Conservation (phyloP, 2,329 filamentous ascomycete genomes). For the Nemania serpens region DNA sequence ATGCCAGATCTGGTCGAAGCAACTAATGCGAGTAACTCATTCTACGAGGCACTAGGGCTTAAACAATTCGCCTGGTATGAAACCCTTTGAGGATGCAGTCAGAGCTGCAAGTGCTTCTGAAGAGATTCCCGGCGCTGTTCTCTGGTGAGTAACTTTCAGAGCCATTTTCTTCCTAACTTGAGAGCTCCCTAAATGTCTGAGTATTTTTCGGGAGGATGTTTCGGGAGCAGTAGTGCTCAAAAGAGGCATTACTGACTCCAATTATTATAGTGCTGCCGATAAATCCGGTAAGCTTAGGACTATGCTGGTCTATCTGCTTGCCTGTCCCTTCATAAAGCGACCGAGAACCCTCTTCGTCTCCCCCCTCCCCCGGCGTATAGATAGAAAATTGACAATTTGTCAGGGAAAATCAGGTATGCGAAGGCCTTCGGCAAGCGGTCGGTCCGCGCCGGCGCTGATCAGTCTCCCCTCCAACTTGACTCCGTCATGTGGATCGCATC, state of each 20-base stretch:
- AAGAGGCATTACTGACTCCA: too few relatives aligned
- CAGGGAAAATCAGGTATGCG: slow-evolving; percentile 27
- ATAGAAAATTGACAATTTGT: background rate
- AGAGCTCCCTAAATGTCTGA: too few relatives aligned
- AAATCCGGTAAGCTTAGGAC: slow-evolving; percentile 18
- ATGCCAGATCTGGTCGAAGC: background rate
- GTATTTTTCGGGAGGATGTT: too few relatives aligned
- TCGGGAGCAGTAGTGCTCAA: too few relatives aligned
- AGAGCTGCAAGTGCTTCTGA: slow-evolving; percentile 28
- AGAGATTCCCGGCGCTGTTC: slow-evolving; percentile 30
- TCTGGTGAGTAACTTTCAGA: too few relatives aligned
- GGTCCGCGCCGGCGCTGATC: slow-evolving; percentile 28
- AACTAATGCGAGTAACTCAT: background rate
- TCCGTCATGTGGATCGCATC: slow-evolving; percentile 38
- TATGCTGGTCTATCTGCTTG: too few relatives aligned
- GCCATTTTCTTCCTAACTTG: too few relatives aligned
- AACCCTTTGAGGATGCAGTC: slow-evolving; percentile 28
- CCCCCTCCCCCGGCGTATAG: too few relatives aligned
- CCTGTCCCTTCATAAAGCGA: too few relatives aligned
- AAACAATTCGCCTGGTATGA: slow-evolving; percentile 9
- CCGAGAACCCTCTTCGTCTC: too few relatives aligned
- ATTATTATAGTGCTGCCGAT: slow-evolving; percentile 27
- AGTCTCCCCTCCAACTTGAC: slow-evolving; percentile 29
- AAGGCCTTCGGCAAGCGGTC: slow-evolving; percentile 32
- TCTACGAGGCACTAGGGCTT: too few relatives aligned